phyloP scores from a whole-genome alignment of 495 filamentous ascomycete genomes.

The Glarea lozoyensis region DNA sequence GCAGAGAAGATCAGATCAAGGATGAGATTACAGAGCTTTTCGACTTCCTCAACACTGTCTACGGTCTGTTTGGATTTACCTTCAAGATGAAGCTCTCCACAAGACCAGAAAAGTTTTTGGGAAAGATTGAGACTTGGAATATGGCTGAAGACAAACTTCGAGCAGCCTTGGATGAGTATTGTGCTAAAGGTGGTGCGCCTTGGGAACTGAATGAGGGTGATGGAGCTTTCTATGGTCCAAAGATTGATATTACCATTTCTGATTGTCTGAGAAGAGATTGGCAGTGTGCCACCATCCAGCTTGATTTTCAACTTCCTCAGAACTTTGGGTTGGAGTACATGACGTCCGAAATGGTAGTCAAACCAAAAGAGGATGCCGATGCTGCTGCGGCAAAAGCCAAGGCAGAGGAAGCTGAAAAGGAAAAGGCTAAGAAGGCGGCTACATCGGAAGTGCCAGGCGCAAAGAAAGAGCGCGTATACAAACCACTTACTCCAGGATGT shows the following conservation, averaged over 20 bases:
- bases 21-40: constrained; percentile 82
- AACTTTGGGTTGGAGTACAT: constrained; percentile 80
- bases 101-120: constrained; percentile 84
- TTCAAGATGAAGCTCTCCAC: constrained; percentile 96
- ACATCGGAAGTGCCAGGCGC: constrained; percentile 3
- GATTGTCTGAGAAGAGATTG: constrained; percentile 70
- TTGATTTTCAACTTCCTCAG: constrained; percentile 88
- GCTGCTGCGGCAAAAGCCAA: constrained; percentile 23
- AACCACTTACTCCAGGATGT: constrained; percentile 55
- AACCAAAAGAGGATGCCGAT: constrained; percentile 31
- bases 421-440: constrained; percentile 15
- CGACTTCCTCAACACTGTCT: constrained; percentile 75
- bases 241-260: constrained; percentile 83
- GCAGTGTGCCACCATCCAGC: constrained; percentile 95
- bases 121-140: constrained; percentile 81
- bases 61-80: constrained; percentile 86
- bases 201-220: constrained; percentile 92
- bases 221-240: constrained; percentile 93
- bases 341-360: constrained; percentile 47
- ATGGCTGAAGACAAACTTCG: constrained; percentile 72
- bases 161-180: constrained; percentile 69
- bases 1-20: constrained; percentile 67
- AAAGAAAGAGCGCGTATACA: constrained; percentile 28
- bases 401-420: constrained; percentile 21
- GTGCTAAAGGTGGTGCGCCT: constrained; percentile 46